Evolutionary conservation across 1,284 basidiomycete genomes (phyloP).

Genomic region (Coniferiporia weirii): DNA sequence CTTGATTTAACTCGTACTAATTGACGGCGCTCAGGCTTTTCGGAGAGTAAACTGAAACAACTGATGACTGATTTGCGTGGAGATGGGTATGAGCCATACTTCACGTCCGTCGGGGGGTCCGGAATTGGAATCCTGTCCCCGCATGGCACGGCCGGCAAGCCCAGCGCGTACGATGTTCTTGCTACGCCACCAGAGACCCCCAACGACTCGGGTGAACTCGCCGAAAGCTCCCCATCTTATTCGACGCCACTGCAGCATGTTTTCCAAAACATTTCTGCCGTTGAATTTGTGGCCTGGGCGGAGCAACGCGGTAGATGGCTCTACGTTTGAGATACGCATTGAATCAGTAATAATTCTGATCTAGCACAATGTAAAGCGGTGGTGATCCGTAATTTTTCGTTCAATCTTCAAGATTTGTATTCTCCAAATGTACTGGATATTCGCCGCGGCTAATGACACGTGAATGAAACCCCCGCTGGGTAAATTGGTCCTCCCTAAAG

Average conservation of each 20-base stretch:
- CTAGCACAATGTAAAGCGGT: no score
- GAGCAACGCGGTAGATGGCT: slow-evolving; percentile 55
- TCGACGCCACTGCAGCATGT: slow-evolving; percentile 35
- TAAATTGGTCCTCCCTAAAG: no score
- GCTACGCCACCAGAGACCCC: slow-evolving; percentile 35
- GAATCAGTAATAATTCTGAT: background rate
- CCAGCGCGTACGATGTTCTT: slow-evolving; percentile 24
- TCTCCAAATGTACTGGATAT: no score
- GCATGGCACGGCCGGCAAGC: slow-evolving; percentile 41
- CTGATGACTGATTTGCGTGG: slow-evolving; percentile 56
- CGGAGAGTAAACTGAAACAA: slow-evolving; percentile 47
- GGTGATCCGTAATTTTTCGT: no score
- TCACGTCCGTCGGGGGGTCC: slow-evolving; percentile 89
- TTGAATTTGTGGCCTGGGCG: slow-evolving; percentile 55
- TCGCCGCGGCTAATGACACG: no score
- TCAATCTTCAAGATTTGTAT: no score
- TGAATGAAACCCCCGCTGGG: no score
- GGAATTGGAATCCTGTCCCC: slow-evolving; percentile 83
- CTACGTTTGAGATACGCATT: slow-evolving; percentile 40
- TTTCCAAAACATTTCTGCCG: slow-evolving; percentile 43
- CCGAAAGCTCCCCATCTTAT: slow-evolving; percentile 19
- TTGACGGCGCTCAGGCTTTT: slow-evolving; percentile 47
- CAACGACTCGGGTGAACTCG: slow-evolving; percentile 22
- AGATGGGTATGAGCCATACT: slow-evolving; percentile 80
- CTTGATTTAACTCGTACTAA: background rate